Base-by-base conservation (phyloP, 1,284 basidiomycete genomes). In the Moniliella sp. region DNA sequence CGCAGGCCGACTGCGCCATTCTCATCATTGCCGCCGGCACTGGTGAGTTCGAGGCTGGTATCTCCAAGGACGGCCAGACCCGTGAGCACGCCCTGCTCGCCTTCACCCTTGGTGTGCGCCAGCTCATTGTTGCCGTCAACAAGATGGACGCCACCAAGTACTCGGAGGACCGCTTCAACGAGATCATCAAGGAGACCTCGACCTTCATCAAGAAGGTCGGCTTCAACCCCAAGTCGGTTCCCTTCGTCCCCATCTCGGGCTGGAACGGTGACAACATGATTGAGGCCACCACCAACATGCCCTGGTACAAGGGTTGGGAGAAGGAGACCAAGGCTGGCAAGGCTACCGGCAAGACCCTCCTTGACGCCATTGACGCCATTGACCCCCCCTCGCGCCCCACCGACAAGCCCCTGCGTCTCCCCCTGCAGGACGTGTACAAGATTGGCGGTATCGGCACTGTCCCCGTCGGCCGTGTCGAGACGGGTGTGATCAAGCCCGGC, bases 221-320 rank as follows among this genome's bases (percentile, higher is more conserved):
- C 46, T 99, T 88, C 77, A 94, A 97, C 78, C 88, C 91, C 66
- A 93, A 93, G 75, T 64, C 74, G 37, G 86, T 97, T 51, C 74
- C 88, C 50, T 97, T 97, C 72, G 91, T 97, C 51, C 88, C 91
- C 62, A 94, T 99, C 69, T 99, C 88, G 43, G 91, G 88, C 57
- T 99, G 88, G 88, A 83, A 94, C 74, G 91, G 88, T 65, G 88
- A 99, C 76, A 97, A 97, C 80, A 97, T 97, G 88, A 73, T 97
- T 69, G 88, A 97, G 73, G 27, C 52, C 44, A 56, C 56, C 43
- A 47, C 42, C 54, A 83, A 79, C 74, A 94, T 97, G 88, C 63
- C 79, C 40, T 97, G 88, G 88, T 97, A 78, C 78, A 99, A 94
- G 75, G 88, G 88, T 58, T 58, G 52, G 53, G 46, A 50, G 45